phyloP scores from a whole-genome alignment of 805 yeast species.

The Candida suzukii region DNA sequence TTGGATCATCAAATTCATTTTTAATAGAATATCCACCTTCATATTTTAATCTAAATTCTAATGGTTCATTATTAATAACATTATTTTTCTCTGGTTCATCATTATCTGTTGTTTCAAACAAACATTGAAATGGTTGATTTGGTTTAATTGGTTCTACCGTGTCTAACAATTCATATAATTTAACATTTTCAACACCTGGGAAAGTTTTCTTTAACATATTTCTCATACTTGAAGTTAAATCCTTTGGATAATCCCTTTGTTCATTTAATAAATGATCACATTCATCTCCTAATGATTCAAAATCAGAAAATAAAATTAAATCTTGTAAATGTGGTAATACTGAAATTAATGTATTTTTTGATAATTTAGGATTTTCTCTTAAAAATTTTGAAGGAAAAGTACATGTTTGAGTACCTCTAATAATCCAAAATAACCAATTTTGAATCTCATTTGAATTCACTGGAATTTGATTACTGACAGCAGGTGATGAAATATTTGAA shows the following conservation, averaged over 20 bases:
- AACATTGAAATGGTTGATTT: slow-evolving; percentile 16
- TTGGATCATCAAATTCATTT: slow-evolving; percentile 32
- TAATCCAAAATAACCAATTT: slow-evolving; percentile 61
- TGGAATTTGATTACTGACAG: neutral
- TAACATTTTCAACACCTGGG: slow-evolving; percentile 19
- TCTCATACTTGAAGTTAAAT: slow-evolving; percentile 15
- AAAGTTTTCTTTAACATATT: slow-evolving; percentile 13
- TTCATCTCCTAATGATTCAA: slow-evolving; percentile 4
- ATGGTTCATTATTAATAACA: neutral
- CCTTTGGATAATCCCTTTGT: slow-evolving; percentile 15
- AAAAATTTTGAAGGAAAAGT: slow-evolving; percentile 54
- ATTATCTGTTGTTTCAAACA: slow-evolving; percentile 12
- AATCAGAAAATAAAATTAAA: slow-evolving; percentile 18
- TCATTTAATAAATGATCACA: slow-evolving; percentile 3
- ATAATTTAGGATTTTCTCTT: slow-evolving; percentile 26
- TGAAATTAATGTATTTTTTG: slow-evolving; percentile 10
- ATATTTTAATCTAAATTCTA: neutral
- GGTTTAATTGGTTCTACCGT: slow-evolving; percentile 5
- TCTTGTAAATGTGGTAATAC: slow-evolving; percentile 27
- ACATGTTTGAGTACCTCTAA: slow-evolving; percentile 55
- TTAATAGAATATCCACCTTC: neutral
- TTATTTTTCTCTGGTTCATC: neutral
- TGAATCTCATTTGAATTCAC: slow-evolving; percentile 29
- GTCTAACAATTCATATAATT: slow-evolving; percentile 18
- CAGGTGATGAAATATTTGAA: slow-evolving; percentile 1